Evolutionary conservation across 805 yeast genomes (phyloP).

Genomic region (Cyberlindnera lachancei): DNA sequence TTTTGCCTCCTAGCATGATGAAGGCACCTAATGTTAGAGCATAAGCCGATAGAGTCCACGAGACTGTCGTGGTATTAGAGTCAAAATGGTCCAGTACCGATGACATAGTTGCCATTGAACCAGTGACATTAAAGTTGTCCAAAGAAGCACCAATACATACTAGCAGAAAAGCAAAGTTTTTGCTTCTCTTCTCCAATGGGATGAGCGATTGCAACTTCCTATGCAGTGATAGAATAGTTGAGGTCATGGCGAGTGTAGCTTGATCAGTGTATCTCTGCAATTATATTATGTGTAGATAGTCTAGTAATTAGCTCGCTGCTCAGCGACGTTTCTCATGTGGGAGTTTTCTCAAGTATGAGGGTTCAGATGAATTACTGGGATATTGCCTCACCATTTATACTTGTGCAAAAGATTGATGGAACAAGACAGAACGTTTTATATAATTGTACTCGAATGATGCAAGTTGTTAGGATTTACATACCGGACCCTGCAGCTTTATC

Average conservation of each 20-base stretch:
- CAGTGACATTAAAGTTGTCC: conserved; percentile 8
- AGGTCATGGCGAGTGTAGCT: not conserved
- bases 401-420: too few species aligned
- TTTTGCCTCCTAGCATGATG: conserved; percentile 34
- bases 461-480: too few species aligned
- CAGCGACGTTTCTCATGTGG: not conserved
- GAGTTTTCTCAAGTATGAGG: too few species aligned
- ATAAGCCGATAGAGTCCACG: conserved; percentile 38
- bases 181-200: conserved; percentile 2
- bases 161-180: conserved; percentile 15
- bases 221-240: not conserved
- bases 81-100: conserved; percentile 5
- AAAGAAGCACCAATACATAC: conserved; percentile 8
- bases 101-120: conserved; percentile 13
- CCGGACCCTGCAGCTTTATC: too few species aligned
- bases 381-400: too few species aligned
- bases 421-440: too few species aligned
- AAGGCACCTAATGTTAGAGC: conserved; percentile 38
- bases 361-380: too few species aligned
- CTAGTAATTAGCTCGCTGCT: not conserved
- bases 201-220: not conserved
- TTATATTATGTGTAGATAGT: not conserved
- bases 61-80: conserved; percentile 22
- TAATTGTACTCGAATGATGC: too few species aligned
- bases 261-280: conserved; percentile 24